Conservation (phyloP, 768 basidiomycete genomes). For the Tricholoma terreum region DNA sequence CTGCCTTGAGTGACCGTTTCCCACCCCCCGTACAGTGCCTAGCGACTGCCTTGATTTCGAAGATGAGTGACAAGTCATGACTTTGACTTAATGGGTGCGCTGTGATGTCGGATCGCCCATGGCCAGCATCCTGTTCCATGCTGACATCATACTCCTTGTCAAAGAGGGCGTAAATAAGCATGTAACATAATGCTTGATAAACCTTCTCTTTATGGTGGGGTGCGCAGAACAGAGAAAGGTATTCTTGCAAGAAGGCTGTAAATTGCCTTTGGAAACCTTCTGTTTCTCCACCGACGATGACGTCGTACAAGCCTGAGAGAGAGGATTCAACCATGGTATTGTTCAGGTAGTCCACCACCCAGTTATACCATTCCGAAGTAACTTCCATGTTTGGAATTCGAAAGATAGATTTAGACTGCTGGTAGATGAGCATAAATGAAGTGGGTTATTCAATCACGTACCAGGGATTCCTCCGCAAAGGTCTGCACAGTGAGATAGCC, state of each 20-base stretch:
- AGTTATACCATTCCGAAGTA: background rate
- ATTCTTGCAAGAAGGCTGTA: background rate
- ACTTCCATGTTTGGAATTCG: background rate
- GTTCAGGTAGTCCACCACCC: background rate
- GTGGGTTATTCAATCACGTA: background rate
- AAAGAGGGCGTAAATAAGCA: background rate
- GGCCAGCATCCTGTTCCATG: background rate
- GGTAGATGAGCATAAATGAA: background rate
- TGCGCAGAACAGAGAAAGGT: background rate
- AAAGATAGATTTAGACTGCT: background rate
- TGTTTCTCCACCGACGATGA: background rate
- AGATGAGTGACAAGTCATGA: background rate
- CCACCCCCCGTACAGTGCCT: no score
- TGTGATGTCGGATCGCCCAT: background rate
- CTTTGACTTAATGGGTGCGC: background rate
- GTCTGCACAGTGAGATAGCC: background rate
- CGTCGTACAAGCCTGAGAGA: background rate
- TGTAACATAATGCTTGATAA: background rate
- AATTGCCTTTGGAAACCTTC: background rate
- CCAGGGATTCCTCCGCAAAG: background rate
- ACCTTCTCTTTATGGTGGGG: background rate
- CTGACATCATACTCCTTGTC: background rate
- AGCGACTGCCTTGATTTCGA: background rate
- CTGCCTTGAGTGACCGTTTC: no score
- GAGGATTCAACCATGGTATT: no score